Base-by-base conservation (phyloP, 805 yeast species). In the Monosporozyma aquatica region DNA sequence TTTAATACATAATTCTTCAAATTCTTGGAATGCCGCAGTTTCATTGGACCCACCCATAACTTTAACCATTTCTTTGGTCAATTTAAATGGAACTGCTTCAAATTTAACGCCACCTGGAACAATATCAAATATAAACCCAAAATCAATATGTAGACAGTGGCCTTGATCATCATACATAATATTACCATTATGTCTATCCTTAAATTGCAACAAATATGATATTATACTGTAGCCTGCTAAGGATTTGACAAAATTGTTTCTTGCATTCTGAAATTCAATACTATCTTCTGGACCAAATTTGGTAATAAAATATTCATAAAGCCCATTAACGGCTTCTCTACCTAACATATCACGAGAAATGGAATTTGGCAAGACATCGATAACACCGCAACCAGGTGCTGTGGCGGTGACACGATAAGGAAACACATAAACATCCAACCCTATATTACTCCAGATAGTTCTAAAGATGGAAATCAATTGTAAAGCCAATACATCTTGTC, bases 91-190 rank as follows among this genome's bases (percentile, higher is more conserved):
- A 1, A 95, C 95, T n/a, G 87, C 95, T 56, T 92, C 99, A 59
- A 92, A 94, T 56, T 81, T 86, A 38, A 92, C 97, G 27, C 98
- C 98, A 50, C 99, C 99, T 8, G 99, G 99, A 26, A 86, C 97
- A 62, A 92, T 92, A 66, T 92, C 99, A 61, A 92, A 94, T 55
- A 96, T 89, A 72, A 92, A 92, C 3, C 99, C 99, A 67, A 92
- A 92, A 66, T 92, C 99, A 63, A 94, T 86, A 64, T 92, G 99
- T 48, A 94, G 68, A 47, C 94, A 77, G 59, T 92, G 96, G 5
- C 99, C 99, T 55, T 85, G 82, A 46, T 81, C 86, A 59, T 92
- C 98, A 57, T 92, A 86, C 85, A 92, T 82, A 48, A 92, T 90
- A 62, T 92, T 92, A 62, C 99, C 99, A 65, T 92, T 92, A 65